A percentile compares a stretch with the other conserved stretches of the same genome.
Conservation (phyloP, 2,329 filamentous ascomycete species). For the Podosphaera aphanis region DNA sequence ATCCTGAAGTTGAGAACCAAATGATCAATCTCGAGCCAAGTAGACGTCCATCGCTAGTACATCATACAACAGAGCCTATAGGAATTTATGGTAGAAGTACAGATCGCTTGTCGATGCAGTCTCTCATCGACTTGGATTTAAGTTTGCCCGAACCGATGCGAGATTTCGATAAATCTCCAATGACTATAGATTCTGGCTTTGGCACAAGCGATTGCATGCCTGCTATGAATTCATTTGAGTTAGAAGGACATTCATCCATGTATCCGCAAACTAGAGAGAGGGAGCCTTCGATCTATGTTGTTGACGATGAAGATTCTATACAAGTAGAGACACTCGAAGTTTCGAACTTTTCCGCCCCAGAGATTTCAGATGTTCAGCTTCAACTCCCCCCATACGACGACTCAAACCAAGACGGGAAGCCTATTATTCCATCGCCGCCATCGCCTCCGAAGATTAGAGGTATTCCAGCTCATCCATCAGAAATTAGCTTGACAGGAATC, state of each 20-base stretch:
- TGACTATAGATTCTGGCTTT: slow-evolving; percentile 19
- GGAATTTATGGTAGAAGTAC: slow-evolving; percentile 7
- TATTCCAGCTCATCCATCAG: neutral
- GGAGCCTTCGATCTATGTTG: slow-evolving; percentile 28
- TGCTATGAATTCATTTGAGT: slow-evolving; percentile 33
- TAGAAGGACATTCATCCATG: slow-evolving; percentile 37
- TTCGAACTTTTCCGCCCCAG: slow-evolving; percentile 14
- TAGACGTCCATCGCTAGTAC: slow-evolving; percentile 23
- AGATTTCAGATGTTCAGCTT: slow-evolving; percentile 3
- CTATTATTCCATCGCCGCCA: neutral
- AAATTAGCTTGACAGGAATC: neutral
- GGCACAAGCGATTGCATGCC: slow-evolving; percentile 30
- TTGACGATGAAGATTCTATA: neutral
- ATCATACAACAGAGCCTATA: slow-evolving; percentile 29
- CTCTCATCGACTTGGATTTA: slow-evolving; percentile 31
- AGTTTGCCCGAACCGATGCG: slow-evolving; percentile 22
- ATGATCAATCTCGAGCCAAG: slow-evolving; percentile 13
- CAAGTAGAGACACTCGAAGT: slow-evolving; percentile 9
- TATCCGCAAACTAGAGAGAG: slow-evolving; percentile 18
- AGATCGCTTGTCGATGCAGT: slow-evolving; percentile 12
- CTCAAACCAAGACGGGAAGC: neutral
- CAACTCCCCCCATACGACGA: neutral
- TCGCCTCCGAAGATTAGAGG: neutral
- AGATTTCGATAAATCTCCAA: slow-evolving; percentile 10
- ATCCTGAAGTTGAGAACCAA: slow-evolving; percentile 15